These are phyloP conservation scores for Theobroma grandiflorum DNA, from an alignment of 441 rosid species.

Conservation along the genomic window DNA sequence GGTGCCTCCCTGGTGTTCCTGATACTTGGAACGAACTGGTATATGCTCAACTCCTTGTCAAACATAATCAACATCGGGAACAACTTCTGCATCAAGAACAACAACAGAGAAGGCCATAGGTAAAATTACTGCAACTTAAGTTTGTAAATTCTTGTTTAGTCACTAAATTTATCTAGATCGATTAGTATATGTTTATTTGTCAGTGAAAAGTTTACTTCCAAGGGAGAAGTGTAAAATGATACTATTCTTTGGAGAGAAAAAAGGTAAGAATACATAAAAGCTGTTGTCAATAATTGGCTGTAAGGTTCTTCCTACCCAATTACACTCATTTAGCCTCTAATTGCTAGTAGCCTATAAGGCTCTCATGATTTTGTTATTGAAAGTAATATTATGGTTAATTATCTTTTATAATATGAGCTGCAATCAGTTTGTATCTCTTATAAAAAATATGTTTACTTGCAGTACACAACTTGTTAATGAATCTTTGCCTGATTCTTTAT, in stretches of 20 bases:
- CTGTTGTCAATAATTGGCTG: background rate
- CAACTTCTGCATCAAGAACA: conserved; percentile 10
- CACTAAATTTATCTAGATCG: conserved; percentile 8
- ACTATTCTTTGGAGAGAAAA: background rate
- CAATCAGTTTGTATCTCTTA: background rate
- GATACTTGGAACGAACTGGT: conserved; percentile 79
- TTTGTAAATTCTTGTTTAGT: background rate
- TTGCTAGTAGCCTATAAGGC: background rate
- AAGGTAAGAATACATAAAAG: background rate
- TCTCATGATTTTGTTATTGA: background rate
- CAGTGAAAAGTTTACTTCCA: background rate
- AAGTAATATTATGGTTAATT: background rate
- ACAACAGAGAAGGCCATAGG: conserved; percentile 20
- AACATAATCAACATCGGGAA: background rate
- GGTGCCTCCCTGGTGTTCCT: conserved; percentile 89
- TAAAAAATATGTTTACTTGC: background rate
- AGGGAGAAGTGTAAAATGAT: conserved; percentile 1
- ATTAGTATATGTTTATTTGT: background rate
- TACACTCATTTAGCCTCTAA: background rate
- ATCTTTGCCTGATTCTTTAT: background rate
- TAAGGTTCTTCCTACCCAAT: background rate
- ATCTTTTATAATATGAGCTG: background rate
- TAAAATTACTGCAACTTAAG: background rate
- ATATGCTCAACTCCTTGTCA: conserved; percentile 51
- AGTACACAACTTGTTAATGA: background rate